Evolutionary conservation across 2,329 filamentous ascomycete species (phyloP).

Genomic region (Cercospora nicotianae): DNA sequence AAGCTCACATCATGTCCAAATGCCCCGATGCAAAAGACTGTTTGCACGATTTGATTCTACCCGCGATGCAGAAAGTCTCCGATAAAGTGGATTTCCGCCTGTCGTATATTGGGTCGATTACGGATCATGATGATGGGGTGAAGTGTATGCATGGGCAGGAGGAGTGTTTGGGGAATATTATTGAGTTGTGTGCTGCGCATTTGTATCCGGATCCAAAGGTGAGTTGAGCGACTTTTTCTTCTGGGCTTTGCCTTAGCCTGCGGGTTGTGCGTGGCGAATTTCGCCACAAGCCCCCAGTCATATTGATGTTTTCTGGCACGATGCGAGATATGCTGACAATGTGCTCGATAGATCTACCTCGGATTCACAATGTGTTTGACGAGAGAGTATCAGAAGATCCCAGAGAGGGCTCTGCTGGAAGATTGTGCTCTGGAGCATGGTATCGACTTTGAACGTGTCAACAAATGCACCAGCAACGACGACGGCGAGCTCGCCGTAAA

Average conservation of each 20-base stretch:
- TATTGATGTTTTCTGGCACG: too few species aligned
- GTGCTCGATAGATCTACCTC: constrained; percentile 56
- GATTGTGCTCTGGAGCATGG: constrained; percentile 90
- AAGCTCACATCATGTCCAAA: constrained; percentile 93
- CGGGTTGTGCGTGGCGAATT: background rate
- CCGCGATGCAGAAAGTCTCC: constrained; percentile 77
- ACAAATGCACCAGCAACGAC: constrained; percentile 76
- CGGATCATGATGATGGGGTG: constrained; percentile 75
- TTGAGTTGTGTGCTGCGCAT: constrained; percentile 85
- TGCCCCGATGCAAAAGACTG: constrained; percentile 90
- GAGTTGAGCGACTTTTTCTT: background rate
- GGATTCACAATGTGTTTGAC: constrained; percentile 92
- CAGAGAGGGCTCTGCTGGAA: constrained; percentile 73
- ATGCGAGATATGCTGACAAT: background rate
- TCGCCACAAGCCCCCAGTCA: too few species aligned
- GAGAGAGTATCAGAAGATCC: constrained; percentile 73
- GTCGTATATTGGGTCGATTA: constrained; percentile 83
- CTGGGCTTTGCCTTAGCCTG: background rate
- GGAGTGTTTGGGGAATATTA: constrained; percentile 91
- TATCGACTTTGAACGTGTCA: constrained; percentile 76
- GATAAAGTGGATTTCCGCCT: constrained; percentile 89
- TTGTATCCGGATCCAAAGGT: constrained; percentile 83
- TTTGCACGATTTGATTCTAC: constrained; percentile 75
- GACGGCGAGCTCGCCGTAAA: constrained; percentile 69
- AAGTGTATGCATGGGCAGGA: constrained; percentile 83